Conservation (phyloP, 2,329 filamentous ascomycete species). For the Penicillium sp. region DNA sequence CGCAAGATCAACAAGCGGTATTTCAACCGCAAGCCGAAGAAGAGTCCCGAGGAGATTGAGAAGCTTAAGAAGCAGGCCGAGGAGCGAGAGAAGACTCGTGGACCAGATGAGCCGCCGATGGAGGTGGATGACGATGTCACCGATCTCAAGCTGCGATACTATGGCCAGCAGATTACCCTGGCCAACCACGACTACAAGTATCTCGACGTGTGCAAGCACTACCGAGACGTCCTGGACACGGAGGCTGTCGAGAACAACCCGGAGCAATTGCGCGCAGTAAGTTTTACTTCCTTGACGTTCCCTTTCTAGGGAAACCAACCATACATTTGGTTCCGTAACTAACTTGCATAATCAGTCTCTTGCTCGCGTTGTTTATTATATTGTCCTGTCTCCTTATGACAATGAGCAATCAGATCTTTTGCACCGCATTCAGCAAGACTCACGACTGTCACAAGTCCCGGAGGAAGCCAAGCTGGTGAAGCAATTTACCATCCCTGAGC, state of each 20-base stretch:
- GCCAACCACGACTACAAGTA: constrained; percentile 98
- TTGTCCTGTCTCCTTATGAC: constrained; percentile 92
- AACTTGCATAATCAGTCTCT: constrained; percentile 55
- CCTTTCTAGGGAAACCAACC: no score
- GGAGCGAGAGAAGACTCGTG: constrained; percentile 67
- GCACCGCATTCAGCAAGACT: constrained; percentile 82
- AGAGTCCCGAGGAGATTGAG: constrained; percentile 79
- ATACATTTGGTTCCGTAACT: constrained; percentile 8
- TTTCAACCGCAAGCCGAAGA: constrained; percentile 83
- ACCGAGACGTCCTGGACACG: constrained; percentile 92
- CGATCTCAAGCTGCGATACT: constrained; percentile 90
- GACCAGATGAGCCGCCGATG: constrained; percentile 68
- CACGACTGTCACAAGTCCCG: constrained; percentile 69
- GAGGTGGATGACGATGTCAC: constrained; percentile 84
- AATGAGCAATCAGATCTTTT: constrained; percentile 98
- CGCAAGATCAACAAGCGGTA: constrained; percentile 97
- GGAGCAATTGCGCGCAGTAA: constrained; percentile 74
- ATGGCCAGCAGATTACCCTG: constrained; percentile 92
- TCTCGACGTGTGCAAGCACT: constrained; percentile 95
- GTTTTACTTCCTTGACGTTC: constrained; percentile 35
- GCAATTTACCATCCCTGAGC: constrained; percentile 88
- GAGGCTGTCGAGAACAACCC: constrained; percentile 90
- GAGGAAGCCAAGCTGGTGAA: constrained; percentile 82
- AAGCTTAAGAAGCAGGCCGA: constrained; percentile 82
- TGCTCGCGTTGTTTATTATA: constrained; percentile 94